phyloP scores from a whole-genome alignment of 75 land plant genomes.

The Picea sitchensis region DNA sequence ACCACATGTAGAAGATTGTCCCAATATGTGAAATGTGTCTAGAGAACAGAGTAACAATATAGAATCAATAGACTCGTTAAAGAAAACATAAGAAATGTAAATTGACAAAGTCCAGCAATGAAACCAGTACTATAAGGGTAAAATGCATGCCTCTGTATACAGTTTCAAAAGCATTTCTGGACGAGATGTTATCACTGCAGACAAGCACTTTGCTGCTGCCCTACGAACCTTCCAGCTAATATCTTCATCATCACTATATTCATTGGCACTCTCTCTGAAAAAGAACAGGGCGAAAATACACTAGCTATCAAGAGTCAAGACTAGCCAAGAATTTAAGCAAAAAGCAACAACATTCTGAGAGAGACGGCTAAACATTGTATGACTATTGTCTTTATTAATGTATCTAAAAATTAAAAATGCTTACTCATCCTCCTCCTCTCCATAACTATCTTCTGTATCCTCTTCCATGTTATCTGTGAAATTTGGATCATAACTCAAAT shows the following conservation, averaged over 20 bases:
- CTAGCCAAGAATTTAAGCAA: not conserved
- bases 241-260: slow-evolving; percentile 99
- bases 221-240: slow-evolving; percentile 99
- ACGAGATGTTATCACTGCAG: slow-evolving; percentile 91
- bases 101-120: not conserved
- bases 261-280: slow-evolving; percentile 92
- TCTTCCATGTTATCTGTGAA: slow-evolving; percentile 99
- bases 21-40: too few species aligned
- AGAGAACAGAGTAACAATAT: not conserved
- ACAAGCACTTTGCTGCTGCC: slow-evolving; percentile 96
- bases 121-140: not conserved
- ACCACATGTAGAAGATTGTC: too few species aligned
- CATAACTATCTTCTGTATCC: slow-evolving; percentile 86
- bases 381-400: not conserved
- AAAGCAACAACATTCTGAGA: not conserved
- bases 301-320: not conserved
- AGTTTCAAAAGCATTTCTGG: slow-evolving; percentile 86
- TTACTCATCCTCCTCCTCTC: slow-evolving; percentile 98
- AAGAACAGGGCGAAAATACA: not conserved
- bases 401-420: slow-evolving; percentile 14
- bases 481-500: slow-evolving; percentile 95
- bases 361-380: not conserved
- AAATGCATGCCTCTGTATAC: slow-evolving; percentile 66
- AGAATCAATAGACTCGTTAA: not conserved
- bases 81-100: not conserved